Evolutionary conservation across 805 yeast species (phyloP).

Genomic region (Candida sphagnicola): DNA sequence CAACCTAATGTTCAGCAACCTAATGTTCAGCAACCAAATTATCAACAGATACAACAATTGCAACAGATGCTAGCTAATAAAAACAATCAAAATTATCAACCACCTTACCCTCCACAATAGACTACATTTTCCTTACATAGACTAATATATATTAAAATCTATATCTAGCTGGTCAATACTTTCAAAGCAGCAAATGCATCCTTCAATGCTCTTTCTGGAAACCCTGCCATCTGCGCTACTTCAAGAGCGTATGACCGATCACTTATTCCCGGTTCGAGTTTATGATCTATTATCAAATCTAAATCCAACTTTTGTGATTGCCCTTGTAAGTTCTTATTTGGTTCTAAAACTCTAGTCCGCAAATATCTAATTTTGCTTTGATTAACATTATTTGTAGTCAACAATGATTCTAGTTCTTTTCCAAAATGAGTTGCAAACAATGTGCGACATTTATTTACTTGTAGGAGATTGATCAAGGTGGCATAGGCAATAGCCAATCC

Average conservation of each 20-base stretch:
- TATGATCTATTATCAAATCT: constrained; percentile 48
- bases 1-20: constrained; percentile 2
- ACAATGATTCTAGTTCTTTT: constrained; percentile 34
- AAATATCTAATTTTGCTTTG: constrained; percentile 22
- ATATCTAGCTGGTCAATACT: constrained; percentile 5
- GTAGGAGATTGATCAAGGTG: constrained; percentile 52
- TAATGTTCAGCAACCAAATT: constrained; percentile 3
- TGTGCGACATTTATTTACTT: constrained; percentile 59
- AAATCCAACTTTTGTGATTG: background rate
- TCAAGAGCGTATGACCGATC: constrained; percentile 70
- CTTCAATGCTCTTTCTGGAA: constrained; percentile 56
- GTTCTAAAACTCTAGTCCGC: constrained; percentile 27
- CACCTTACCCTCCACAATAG: constrained; percentile 7
- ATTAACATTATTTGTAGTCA: constrained; percentile 24
- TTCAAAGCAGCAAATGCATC: constrained; percentile 40
- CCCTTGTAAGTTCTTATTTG: background rate
- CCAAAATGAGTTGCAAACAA: constrained; percentile 89
- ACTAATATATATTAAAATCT: constrained; percentile 1
- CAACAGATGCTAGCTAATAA: constrained; percentile 5
- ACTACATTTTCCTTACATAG: too few species aligned
- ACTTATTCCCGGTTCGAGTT: constrained; percentile 63
- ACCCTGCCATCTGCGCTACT: constrained; percentile 76
- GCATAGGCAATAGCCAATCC: constrained; percentile 86
- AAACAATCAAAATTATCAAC: constrained; percentile 6
- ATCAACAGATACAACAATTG: constrained; percentile 6